Conservation (phyloP, 2,329 filamentous ascomycete genomes). For the Coniella vitis region DNA sequence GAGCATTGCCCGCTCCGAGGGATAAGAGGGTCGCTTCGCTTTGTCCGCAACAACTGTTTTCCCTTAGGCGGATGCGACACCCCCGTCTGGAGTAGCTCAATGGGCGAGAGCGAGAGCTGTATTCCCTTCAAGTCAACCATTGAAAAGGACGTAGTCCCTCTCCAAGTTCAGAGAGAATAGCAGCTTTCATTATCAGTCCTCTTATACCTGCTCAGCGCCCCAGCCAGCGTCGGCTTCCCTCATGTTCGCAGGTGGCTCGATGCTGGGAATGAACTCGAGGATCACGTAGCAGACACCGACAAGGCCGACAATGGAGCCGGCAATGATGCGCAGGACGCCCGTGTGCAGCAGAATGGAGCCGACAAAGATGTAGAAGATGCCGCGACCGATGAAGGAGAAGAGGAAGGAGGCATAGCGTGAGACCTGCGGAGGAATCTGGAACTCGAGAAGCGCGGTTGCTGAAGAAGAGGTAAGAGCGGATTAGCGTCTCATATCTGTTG, state of each 20-base stretch:
- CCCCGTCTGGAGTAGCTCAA: too few relatives aligned
- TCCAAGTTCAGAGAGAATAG: too few relatives aligned
- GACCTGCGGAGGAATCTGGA: constrained; percentile 89
- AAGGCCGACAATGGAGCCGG: constrained; percentile 70
- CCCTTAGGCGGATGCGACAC: too few relatives aligned
- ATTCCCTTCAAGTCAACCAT: too few relatives aligned
- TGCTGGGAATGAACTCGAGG: constrained; percentile 70
- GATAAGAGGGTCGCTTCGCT: too few relatives aligned
- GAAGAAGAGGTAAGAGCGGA: not conserved
- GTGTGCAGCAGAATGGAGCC: constrained; percentile 75
- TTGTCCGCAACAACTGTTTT: too few relatives aligned
- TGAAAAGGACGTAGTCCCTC: too few relatives aligned
- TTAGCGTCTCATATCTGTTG: not conserved
- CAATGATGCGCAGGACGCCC: constrained; percentile 60
- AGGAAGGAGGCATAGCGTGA: constrained; percentile 94
- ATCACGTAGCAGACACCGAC: constrained; percentile 71
- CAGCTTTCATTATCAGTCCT: constrained; percentile 1
- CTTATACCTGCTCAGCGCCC: constrained; percentile 70
- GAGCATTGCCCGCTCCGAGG: too few relatives aligned
- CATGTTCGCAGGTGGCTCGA: constrained; percentile 77
- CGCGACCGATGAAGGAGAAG: constrained; percentile 94
- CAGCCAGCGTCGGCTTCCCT: constrained; percentile 68
- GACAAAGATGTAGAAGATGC: constrained; percentile 94
- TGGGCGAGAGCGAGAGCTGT: too few relatives aligned
- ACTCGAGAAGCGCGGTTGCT: constrained; percentile 46